Conservation (phyloP, 371 early-diverging fungal species). For the Syncephalastrum racemosum region DNA sequence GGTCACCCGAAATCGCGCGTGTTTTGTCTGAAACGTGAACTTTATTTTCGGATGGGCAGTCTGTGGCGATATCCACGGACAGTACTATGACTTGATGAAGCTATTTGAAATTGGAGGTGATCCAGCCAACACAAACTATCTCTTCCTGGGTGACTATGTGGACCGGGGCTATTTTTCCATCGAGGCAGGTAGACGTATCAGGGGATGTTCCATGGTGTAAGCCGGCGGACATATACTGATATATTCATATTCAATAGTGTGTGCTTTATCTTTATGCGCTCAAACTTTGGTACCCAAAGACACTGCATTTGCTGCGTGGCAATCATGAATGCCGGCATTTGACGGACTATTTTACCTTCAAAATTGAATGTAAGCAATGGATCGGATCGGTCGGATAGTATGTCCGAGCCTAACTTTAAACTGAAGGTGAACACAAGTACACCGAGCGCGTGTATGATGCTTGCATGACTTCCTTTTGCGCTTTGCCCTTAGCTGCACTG, state of each 20-base stretch:
- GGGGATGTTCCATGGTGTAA: not conserved
- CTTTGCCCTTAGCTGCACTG: slow-evolving; percentile 93
- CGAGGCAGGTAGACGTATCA: slow-evolving; percentile 6
- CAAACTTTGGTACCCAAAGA: slow-evolving; percentile 91
- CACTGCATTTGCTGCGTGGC: slow-evolving; percentile 93
- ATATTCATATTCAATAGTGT: slow-evolving; percentile 55
- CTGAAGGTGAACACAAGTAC: slow-evolving; percentile 86
- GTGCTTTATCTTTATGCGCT: slow-evolving; percentile 88
- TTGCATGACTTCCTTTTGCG: slow-evolving; percentile 90
- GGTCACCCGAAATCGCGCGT: not conserved
- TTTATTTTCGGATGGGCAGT: slow-evolving; percentile 42
- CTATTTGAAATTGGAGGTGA: slow-evolving; percentile 97
- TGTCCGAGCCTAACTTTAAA: slow-evolving; percentile 25
- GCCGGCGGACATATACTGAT: not conserved
- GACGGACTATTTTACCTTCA: slow-evolving; percentile 98
- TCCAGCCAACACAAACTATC: slow-evolving; percentile 83
- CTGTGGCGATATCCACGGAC: slow-evolving; percentile 99
- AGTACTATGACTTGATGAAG: slow-evolving; percentile 98
- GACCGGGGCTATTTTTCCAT: slow-evolving; percentile 89
- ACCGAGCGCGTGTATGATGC: slow-evolving; percentile 90
- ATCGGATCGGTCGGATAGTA: too few species aligned
- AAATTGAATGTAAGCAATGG: slow-evolving; percentile 83
- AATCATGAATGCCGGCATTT: slow-evolving; percentile 99
- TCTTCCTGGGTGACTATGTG: slow-evolving; percentile 98
- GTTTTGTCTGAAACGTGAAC: not conserved